These are phyloP conservation scores for Hysterangium stoloniferum DNA, from an alignment of 768 basidiomycete genomes.

Conservation along the genomic window DNA sequence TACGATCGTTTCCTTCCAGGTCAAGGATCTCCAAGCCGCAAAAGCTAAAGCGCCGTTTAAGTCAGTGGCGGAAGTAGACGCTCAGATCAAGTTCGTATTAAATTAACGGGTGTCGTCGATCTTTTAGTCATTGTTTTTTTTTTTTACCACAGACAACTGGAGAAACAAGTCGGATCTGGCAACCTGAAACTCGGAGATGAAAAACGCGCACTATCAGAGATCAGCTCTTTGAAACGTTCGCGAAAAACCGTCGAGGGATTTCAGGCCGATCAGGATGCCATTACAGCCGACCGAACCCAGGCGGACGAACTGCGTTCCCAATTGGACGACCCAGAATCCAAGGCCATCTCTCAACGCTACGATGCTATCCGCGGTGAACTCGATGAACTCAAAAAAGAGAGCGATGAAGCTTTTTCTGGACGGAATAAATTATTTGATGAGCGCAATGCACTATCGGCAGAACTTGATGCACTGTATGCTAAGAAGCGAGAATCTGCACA, in stretches of 20 bases:
- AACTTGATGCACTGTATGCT: slow-evolving; percentile 63
- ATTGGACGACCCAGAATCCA: slow-evolving; percentile 85
- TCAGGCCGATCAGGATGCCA: slow-evolving; percentile 68
- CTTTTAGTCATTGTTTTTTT: not conserved
- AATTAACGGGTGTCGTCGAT: slow-evolving; percentile 11
- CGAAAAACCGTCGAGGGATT: slow-evolving; percentile 76
- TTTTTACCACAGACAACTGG: slow-evolving; percentile 67
- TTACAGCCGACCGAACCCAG: slow-evolving; percentile 66
- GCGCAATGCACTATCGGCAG: slow-evolving; percentile 62
- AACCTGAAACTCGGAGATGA: slow-evolving; percentile 89
- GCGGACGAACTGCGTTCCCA: slow-evolving; percentile 77
- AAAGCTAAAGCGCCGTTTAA: slow-evolving; percentile 75
- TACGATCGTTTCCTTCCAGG: too few species aligned
- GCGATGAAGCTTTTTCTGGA: slow-evolving; percentile 75
- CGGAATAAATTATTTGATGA: slow-evolving; percentile 83
- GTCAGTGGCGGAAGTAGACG: slow-evolving; percentile 78
- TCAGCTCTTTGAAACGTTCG: slow-evolving; percentile 60
- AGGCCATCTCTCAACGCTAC: slow-evolving; percentile 73
- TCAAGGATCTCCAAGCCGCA: slow-evolving; percentile 79
- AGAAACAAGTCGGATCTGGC: slow-evolving; percentile 89
- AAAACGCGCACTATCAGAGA: slow-evolving; percentile 90
- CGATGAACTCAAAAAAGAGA: slow-evolving; percentile 77
- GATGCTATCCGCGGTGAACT: slow-evolving; percentile 79
- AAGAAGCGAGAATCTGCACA: slow-evolving; percentile 69
- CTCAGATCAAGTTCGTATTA: slow-evolving; percentile 66